phyloP scores from a whole-genome alignment of 345 rosid species.

The Excoecaria cochinchinensis region DNA sequence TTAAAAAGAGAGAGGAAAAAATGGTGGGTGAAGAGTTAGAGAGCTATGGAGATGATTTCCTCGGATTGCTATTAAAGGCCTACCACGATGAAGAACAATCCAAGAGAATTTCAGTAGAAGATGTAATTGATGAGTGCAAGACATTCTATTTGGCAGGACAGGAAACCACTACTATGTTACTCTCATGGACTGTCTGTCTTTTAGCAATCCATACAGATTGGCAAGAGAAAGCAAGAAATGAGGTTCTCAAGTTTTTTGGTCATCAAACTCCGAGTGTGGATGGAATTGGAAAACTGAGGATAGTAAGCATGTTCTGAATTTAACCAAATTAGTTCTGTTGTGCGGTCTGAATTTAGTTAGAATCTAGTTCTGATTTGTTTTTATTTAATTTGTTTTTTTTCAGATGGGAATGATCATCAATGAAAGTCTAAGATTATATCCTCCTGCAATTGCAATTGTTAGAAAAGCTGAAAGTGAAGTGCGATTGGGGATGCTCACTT shows the following conservation, averaged over 20 bases:
- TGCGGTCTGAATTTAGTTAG: no score
- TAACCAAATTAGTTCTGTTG: no score
- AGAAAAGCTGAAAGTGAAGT: neutral
- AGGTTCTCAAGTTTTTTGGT: constrained; percentile 27
- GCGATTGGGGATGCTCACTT: neutral
- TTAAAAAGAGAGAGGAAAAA: constrained; percentile 28
- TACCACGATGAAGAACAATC: constrained; percentile 14
- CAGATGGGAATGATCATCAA: neutral
- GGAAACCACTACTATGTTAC: constrained; percentile 15
- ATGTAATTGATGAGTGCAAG: constrained; percentile 37
- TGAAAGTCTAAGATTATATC: neutral
- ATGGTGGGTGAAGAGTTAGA: neutral
- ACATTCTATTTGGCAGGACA: constrained; percentile 36
- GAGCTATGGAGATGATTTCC: constrained; percentile 23
- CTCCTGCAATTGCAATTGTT: neutral
- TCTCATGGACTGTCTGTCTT: constrained; percentile 24
- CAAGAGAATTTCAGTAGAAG: constrained; percentile 23
- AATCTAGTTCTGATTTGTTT: neutral
- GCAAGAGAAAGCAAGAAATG: constrained; percentile 43
- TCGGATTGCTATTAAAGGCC: constrained; percentile 25
- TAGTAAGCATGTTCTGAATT: constrained; percentile 18
- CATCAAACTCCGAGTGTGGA: constrained; percentile 29
- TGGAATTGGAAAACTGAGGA: constrained; percentile 29
- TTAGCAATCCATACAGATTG: constrained; percentile 35
- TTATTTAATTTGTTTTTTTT: neutral